Base-by-base conservation (phyloP, 352 stramenopile genomes). In the Globisporangium recalcitrans region DNA sequence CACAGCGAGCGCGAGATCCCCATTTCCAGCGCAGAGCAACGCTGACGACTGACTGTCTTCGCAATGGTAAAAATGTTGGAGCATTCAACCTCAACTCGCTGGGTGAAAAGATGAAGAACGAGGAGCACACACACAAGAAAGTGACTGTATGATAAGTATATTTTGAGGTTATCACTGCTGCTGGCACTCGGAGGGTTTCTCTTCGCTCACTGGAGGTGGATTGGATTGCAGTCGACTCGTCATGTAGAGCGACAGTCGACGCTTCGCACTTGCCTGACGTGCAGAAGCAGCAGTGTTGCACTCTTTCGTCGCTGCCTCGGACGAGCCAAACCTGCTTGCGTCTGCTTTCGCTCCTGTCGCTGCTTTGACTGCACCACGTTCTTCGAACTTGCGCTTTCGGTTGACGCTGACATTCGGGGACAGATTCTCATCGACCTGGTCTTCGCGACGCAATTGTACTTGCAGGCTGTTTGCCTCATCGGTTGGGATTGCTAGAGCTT, bases 101-200 rank as follows among this genome's bases (percentile, higher is more conserved):
- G n/a, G n/a, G n/a, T n/a, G n/a, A n/a, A n/a, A n/a, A n/a, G n/a
- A n/a, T n/a, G n/a, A n/a, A n/a, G n/a, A n/a, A n/a, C n/a, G n/a
- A n/a, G n/a, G n/a, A n/a, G n/a, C n/a, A n/a, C n/a, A n/a, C n/a
- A n/a, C n/a, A n/a, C n/a, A n/a, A n/a, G n/a, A n/a, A n/a, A n/a
- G n/a, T n/a, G n/a, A n/a, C n/a, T n/a, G n/a, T n/a, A n/a, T n/a
- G n/a, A n/a, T n/a, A n/a, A n/a, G 6, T 49, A 60, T 34, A 60
- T 31, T 26, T 31, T 22, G n/a, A 22, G 6, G 4, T 9, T 34
- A 26, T 68, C 24, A 68, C 27, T 68, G 62, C 42, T 68, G 62
- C 47, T 64, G 49, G 19, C 62, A 68, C 60, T 68, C 62, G 27
- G 62, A 67, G 11, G 63, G 63, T 22, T 68, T 68, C 27, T 65